Evolutionary conservation across 2,329 filamentous ascomycete species (phyloP).

Genomic region (Phyllosticta capitalensis): DNA sequence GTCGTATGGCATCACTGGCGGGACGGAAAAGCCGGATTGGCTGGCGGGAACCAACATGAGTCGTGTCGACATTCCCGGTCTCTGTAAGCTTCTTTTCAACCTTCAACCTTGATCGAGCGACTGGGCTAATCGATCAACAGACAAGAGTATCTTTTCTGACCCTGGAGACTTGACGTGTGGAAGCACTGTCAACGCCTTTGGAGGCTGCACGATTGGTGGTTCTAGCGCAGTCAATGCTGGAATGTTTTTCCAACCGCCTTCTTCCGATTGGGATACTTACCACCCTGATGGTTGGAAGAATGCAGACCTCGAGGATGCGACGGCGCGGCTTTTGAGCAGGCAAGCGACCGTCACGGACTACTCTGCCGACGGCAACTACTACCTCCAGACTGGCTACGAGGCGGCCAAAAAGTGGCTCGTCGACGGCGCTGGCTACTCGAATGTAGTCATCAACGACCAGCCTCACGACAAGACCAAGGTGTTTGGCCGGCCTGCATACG

Average conservation of each 20-base stretch:
- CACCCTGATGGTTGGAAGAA: slow-evolving; percentile 44
- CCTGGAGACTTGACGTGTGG: slow-evolving; percentile 34
- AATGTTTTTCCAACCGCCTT: slow-evolving; percentile 44
- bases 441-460: slow-evolving; percentile 39
- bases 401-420: slow-evolving; percentile 43
- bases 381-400: slow-evolving; percentile 40
- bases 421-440: slow-evolving; percentile 36
- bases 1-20: slow-evolving; percentile 42
- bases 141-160: slow-evolving; percentile 41
- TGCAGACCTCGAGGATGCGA: slow-evolving; percentile 39
- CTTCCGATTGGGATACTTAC: slow-evolving; percentile 44
- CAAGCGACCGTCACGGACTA: slow-evolving; percentile 38
- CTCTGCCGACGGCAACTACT: slow-evolving; percentile 37
- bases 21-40: slow-evolving; percentile 40
- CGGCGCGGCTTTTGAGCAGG: slow-evolving; percentile 34
- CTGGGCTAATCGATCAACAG: slow-evolving; percentile 14
- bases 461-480: slow-evolving; percentile 39
- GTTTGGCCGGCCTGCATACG: slow-evolving; percentile 41
- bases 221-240: slow-evolving; percentile 47
- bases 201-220: slow-evolving; percentile 44
- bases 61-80: slow-evolving; percentile 45
- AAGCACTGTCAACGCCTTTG: slow-evolving; percentile 33
- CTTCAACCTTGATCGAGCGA: neutral
- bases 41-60: slow-evolving; percentile 39
- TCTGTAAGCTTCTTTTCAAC: slow-evolving; percentile 17